These are phyloP conservation scores for Verticillium klebahnii DNA, from an alignment of 2,329 filamentous ascomycete genomes.

Conservation along the genomic window DNA sequence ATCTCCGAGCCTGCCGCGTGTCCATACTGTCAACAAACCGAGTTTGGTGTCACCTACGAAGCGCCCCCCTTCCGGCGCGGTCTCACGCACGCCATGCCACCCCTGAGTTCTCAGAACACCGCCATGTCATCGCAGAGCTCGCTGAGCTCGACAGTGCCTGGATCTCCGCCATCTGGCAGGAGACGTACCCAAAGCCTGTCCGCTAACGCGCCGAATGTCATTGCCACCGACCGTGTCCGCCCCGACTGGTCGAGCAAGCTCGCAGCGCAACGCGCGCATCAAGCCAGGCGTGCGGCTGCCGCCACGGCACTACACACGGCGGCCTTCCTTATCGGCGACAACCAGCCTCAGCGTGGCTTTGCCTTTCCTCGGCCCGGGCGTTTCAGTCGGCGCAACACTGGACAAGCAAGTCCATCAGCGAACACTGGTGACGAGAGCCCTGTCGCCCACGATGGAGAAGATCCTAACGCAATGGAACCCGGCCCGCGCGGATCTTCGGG, in stretches of 20 bases:
- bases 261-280: constrained; percentile 76
- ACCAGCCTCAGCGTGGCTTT: constrained; percentile 47
- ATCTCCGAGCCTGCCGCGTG: constrained; percentile 90
- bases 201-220: constrained; percentile 76
- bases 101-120: constrained; percentile 49
- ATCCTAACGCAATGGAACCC: constrained; percentile 25
- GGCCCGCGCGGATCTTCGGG: constrained; percentile 25
- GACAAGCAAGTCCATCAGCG: constrained; percentile 24
- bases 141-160: constrained; percentile 54
- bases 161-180: constrained; percentile 30
- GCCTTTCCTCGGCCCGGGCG: constrained; percentile 35
- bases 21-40: constrained; percentile 90
- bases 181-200: constrained; percentile 61
- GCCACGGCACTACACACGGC: constrained; percentile 93
- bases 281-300: constrained; percentile 80
- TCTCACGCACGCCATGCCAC: constrained; percentile 58
- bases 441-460: constrained; percentile 18
- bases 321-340: constrained; percentile 79
- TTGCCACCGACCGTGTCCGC: constrained; percentile 87
- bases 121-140: constrained; percentile 88
- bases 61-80: constrained; percentile 85
- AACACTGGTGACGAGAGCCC: constrained; percentile 24
- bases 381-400: constrained; percentile 52
- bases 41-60: constrained; percentile 95
- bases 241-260: constrained; percentile 95